A percentile compares a stretch with the other conserved stretches of the same genome.
Evolutionary conservation across 371 early-diverging fungal genomes (phyloP).

Genomic region (Rhizomucor miehei): DNA sequence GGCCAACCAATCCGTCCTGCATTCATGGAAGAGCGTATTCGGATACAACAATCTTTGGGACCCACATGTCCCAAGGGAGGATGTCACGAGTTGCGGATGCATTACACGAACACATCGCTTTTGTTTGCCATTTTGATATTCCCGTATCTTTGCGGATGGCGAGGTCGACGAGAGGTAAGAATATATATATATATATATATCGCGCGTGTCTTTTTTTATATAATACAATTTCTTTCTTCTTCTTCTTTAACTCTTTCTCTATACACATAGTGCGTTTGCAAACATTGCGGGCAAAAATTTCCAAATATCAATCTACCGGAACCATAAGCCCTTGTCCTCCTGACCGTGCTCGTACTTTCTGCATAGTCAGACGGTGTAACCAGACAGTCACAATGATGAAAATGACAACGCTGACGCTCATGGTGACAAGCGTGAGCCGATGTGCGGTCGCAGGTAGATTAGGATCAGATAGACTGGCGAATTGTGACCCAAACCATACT

Average conservation of each 20-base stretch:
- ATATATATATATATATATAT: neutral
- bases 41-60: conserved; percentile 35
- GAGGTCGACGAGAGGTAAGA: conserved; percentile 35
- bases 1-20: conserved; percentile 35
- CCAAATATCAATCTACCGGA: conserved; percentile 37
- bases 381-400: conserved; percentile 18
- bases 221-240: neutral
- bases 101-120: conserved; percentile 29
- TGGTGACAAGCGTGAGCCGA: conserved; percentile 30
- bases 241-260: conserved; percentile 1
- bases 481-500: conserved; percentile 43
- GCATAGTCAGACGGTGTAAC: conserved; percentile 27
- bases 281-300: conserved; percentile 37
- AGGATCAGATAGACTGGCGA: conserved; percentile 32
- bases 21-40: conserved; percentile 35
- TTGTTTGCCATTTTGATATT: conserved; percentile 33
- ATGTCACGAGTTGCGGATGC: conserved; percentile 45
- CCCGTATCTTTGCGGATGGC: conserved; percentile 44
- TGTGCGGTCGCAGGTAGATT: conserved; percentile 37
- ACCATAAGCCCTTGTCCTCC: conserved; percentile 4
- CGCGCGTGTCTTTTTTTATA: too few species aligned
- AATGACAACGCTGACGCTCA: conserved; percentile 23
- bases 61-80: conserved; percentile 29
- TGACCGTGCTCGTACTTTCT: conserved; percentile 5
- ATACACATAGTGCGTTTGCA: conserved; percentile 40